Conservation (phyloP, 768 basidiomycete genomes). For the Russula earlei region DNA sequence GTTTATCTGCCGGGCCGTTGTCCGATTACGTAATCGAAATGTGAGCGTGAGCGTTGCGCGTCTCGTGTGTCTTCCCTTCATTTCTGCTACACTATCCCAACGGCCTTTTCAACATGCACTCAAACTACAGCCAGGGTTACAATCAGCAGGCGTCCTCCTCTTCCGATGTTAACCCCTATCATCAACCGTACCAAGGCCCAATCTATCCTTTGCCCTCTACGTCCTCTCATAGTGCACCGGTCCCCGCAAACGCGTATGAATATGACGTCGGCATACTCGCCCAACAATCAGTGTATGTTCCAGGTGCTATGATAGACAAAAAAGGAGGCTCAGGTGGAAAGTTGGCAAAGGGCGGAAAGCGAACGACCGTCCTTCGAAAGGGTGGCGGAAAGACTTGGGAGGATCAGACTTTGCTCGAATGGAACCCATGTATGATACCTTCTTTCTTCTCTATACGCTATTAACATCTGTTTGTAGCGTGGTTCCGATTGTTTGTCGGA, state of each 20-base stretch:
- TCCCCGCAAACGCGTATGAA: slow-evolving; percentile 85
- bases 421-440: slow-evolving; percentile 79
- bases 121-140: slow-evolving; percentile 41
- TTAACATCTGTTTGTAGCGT: slow-evolving; percentile 42
- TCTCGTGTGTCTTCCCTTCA: not conserved
- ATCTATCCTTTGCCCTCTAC: slow-evolving; percentile 57
- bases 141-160: slow-evolving; percentile 15
- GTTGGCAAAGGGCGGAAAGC: slow-evolving; percentile 81
- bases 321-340: slow-evolving; percentile 79
- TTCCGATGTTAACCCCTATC: slow-evolving; percentile 70
- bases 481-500: slow-evolving; percentile 97
- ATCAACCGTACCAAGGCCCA: slow-evolving; percentile 71
- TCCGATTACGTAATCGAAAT: not conserved
- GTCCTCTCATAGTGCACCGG: slow-evolving; percentile 63
- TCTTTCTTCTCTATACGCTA: not conserved
- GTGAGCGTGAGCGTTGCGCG: not conserved
- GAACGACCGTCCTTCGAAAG: slow-evolving; percentile 89
- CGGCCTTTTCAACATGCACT: slow-evolving; percentile 35
- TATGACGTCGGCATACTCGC: slow-evolving; percentile 87
- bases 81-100: too few species aligned
- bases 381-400: slow-evolving; percentile 98
- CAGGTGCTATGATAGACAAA: slow-evolving; percentile 85
- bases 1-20: not conserved
- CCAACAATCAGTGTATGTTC: slow-evolving; percentile 87
- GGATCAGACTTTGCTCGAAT: slow-evolving; percentile 92